Evolutionary conservation across 768 basidiomycete genomes (phyloP), one percentile per base, ranked within the genome.

Genomic region (Rhodosporidiobolus odoratus): DNA sequence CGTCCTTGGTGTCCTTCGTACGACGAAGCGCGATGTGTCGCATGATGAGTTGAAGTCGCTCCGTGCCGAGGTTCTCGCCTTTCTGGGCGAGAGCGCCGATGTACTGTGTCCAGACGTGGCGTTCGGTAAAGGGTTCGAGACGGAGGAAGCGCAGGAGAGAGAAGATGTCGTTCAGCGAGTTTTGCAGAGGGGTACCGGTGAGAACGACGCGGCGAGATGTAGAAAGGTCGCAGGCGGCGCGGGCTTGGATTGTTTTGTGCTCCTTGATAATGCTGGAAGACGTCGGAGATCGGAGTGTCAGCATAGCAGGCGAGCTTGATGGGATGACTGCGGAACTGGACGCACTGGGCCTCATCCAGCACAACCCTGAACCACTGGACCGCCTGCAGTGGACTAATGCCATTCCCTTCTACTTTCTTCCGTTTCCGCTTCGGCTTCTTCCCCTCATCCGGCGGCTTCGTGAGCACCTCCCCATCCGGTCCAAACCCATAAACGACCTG

Each of bases 121-220:
- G 94, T 79, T 97, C 92, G 77, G 96, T 90, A 75, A 98, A 88
- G 2, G 96, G 96, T 32, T 87, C 85, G 76, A 98, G 80, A 30
- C 93, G 89, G 64, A 99, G 81, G 81, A 99, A 98, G 80, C 96
- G 96, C 84, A 99, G 87, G 68, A 99, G 83, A 8, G 96, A 96
- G 80, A 89, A 98, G 59, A 99, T 89, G 78, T 99, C 96, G 81
- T 98, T 96, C 62, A 98, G 86, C 80, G 95, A 96, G 84, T 99
- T 99, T 82, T 99, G 96, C 45, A 99, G 92, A 2, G 96, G 96
- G 13, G 96, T 99, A 65, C 96, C 96, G n/a, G 94, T 94, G 48
- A 99, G 83, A 79, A 92, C 94, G 52, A 97, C 83, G 23, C 96
- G 87, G 62, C 96, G 87, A 78, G 97, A 91, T 23, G 96, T 92